Evolutionary conservation across 192 early-diverging fungal genomes (phyloP), one percentile per base, ranked within the genome.

Genomic region (Rhizophagus clarus): DNA sequence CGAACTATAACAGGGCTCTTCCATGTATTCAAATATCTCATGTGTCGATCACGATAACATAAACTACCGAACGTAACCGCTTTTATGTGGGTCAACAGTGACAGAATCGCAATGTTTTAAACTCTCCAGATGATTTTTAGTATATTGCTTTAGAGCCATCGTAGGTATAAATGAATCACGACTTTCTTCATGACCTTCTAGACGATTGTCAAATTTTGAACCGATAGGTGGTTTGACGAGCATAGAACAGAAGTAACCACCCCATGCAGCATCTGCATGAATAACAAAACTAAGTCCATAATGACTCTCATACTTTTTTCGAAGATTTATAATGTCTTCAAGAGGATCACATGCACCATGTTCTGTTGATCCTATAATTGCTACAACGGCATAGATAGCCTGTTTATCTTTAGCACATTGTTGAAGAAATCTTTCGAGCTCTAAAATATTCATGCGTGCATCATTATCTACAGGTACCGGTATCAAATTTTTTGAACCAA

Each of bases 271-370:
- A 64, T 64, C 63, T 28, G 24, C 63, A n/a, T 64, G 63, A 64
- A 64, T 64, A 12, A 64, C 63, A 64, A 64, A 64, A 28, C 63
- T 64, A 5, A 64, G 63, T 64, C 63, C 63, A 64, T 64, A 26
- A 64, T 64, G 6, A 11, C 63, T 28, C 63, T 31, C 28, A 64
- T 10, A 64, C 1, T 64, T 28, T 29, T 28, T 64, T 64, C 63
- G 4, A 64, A 64, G 63, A 28, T 31, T 2, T 31, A 64, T 8
- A 26, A 64, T 64, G 31, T 64, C 62, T 6, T 10, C 63, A 0
- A 64, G 31, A n/a, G 63, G 63, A 10, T 64, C 63, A 31, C 28
- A 31, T 0, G 63, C 63, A 28, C 63, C 63, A 31, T 64, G 22
- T 2, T 64, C 63, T 28, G 63, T 64, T 64, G 63, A 64, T 64